Evolutionary conservation across 2,329 filamentous ascomycete genomes (phyloP).

Genomic region (Pseudogymnoascus sp.): DNA sequence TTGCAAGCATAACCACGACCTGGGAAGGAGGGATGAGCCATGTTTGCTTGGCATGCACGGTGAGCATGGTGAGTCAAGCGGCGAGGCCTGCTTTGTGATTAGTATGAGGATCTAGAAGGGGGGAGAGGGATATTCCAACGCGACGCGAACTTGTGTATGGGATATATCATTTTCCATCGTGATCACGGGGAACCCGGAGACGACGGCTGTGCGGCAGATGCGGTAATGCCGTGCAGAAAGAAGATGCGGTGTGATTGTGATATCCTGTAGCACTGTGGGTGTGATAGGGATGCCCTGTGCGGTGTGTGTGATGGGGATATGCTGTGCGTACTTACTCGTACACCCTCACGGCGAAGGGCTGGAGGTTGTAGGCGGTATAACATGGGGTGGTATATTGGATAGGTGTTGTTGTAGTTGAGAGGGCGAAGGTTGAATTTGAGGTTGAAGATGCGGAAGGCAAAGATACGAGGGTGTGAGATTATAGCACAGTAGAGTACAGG

Average conservation of each 20-base stretch:
- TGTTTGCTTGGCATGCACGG: background rate
- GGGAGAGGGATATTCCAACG: background rate
- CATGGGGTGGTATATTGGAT: background rate
- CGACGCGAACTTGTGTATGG: background rate
- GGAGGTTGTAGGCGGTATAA: background rate
- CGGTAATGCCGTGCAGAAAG: background rate
- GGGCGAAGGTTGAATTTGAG: background rate
- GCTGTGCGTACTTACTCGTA: background rate
- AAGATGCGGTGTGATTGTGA: background rate
- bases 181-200: background rate
- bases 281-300: background rate
- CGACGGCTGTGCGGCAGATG: background rate
- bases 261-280: background rate
- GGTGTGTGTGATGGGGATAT: background rate
- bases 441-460: background rate
- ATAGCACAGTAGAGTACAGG: background rate
- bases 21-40: background rate
- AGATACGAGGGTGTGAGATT: background rate
- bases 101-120: background rate
- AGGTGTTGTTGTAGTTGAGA: background rate
- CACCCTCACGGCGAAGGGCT: background rate
- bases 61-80: constrained; percentile 3
- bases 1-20: background rate
- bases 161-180: background rate
- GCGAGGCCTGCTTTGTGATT: background rate